These are phyloP conservation scores for Ligustrum vulgare DNA, from an alignment of 257 asterid species.

Conservation along the genomic window DNA sequence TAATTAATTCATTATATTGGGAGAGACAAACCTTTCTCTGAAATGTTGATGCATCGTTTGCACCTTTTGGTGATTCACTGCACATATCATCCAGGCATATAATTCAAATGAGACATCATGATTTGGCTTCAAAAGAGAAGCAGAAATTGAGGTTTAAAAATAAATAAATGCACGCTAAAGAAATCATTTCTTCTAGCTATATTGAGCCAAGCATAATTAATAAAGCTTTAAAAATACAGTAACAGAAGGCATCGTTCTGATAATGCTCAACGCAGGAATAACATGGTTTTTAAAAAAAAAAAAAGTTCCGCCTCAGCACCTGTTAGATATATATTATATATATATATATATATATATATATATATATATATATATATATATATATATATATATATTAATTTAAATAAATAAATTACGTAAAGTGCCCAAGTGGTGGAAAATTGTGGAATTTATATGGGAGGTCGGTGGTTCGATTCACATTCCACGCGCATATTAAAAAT, in stretches of 20 bases:
- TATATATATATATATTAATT: no score
- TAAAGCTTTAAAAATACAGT: slow-evolving; percentile 8
- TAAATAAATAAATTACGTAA: no score
- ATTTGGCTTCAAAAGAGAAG: slow-evolving; percentile 2
- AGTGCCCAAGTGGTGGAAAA: no score
- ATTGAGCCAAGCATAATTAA: slow-evolving; percentile 11
- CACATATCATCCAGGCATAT: slow-evolving; percentile 36
- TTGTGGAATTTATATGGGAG: no score
- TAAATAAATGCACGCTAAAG: background rate
- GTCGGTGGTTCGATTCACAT: no score
- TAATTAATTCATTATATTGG: slow-evolving; percentile 20
- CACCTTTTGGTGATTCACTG: slow-evolving; percentile 99
- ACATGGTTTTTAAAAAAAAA: no score
- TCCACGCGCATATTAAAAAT: no score
- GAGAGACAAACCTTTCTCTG: slow-evolving; percentile 86
- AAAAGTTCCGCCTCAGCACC: no score
- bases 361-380: no score
- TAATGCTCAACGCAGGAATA: background rate
- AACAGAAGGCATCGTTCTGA: slow-evolving; percentile 1
- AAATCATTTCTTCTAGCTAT: background rate
- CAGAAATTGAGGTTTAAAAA: slow-evolving; percentile 8
- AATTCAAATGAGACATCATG: background rate
- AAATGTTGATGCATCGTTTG: slow-evolving; percentile 94
- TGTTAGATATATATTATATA: no score
- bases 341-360: no score